Evolutionary conservation across 148 eudicot genomes (phyloP).

Genomic region (Vaccinium corymbosum): DNA sequence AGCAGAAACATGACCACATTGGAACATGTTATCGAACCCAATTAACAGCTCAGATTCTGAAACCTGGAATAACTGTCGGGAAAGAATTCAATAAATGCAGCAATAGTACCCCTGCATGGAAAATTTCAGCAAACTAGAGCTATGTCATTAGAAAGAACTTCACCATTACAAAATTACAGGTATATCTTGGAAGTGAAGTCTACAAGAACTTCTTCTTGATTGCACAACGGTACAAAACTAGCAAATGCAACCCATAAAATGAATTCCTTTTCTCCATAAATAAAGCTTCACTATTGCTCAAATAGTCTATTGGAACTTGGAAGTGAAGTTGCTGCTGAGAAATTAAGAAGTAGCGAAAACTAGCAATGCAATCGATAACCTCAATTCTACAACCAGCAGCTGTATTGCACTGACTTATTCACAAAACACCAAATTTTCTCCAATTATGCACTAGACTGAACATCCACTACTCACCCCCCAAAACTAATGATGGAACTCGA

Average conservation of each 20-base stretch:
- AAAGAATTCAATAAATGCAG: slow-evolving; percentile 14
- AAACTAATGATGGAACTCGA: not conserved
- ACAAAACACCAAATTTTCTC: not conserved
- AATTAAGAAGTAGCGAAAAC: not conserved
- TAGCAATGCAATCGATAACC: not conserved
- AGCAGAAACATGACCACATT: slow-evolving; percentile 50
- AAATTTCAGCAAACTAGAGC: not conserved
- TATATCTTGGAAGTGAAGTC: not conserved
- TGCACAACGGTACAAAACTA: not conserved
- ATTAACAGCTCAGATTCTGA: not conserved
- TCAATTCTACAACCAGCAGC: not conserved
- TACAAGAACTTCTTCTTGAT: too few relatives aligned
- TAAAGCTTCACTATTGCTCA: not conserved
- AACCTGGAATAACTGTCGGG: not conserved
- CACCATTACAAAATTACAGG: not conserved
- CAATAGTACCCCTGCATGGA: not conserved
- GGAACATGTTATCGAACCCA: slow-evolving; percentile 29
- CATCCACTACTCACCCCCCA: not conserved
- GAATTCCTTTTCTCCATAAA: not conserved
- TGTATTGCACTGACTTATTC: not conserved
- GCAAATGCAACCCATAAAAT: not conserved
- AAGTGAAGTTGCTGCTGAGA: not conserved
- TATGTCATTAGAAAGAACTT: not conserved
- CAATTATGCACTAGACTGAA: not conserved
- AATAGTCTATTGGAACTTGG: not conserved